phyloP scores from a whole-genome alignment of 2,329 filamentous ascomycete species.

The Penicillium sp. region DNA sequence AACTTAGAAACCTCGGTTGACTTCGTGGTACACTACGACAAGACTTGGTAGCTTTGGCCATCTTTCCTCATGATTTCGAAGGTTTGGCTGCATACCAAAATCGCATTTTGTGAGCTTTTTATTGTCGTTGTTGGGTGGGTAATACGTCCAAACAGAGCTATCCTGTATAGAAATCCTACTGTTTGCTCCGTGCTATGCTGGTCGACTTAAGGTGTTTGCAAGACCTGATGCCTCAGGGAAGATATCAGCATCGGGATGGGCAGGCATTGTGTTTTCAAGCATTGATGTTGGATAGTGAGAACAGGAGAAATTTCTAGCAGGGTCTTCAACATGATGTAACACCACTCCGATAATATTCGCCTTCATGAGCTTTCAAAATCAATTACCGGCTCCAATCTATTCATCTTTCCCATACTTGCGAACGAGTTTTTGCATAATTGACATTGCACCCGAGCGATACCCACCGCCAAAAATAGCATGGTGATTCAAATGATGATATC shows the following conservation, averaged over 20 bases:
- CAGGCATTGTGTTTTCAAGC: slow-evolving; percentile 26
- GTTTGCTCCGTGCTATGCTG: no score
- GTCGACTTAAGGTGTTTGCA: no score
- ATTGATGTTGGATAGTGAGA: no score
- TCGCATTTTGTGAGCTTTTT: no score
- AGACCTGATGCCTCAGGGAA: slow-evolving; percentile 53
- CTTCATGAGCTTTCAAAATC: not conserved
- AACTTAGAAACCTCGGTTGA: no score
- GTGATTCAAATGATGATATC: slow-evolving; percentile 89
- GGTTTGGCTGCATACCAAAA: no score
- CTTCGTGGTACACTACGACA: slow-evolving; percentile 62
- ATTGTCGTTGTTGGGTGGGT: no score
- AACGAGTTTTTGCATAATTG: slow-evolving; percentile 73
- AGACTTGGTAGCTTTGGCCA: slow-evolving; percentile 61
- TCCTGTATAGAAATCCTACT: no score
- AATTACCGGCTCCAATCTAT: not conserved
- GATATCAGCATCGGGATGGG: slow-evolving; percentile 45
- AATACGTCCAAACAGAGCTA: no score
- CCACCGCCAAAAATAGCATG: slow-evolving; percentile 79
- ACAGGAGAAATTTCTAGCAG: no score
- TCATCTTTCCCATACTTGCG: slow-evolving; percentile 62
- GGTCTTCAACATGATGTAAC: not conserved
- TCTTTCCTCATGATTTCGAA: no score
- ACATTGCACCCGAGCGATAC: slow-evolving; percentile 73
- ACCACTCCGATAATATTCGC: not conserved